These are phyloP conservation scores for Colletotrichum sp. DNA, from an alignment of 2,329 filamentous ascomycete genomes.

Conservation along the genomic window DNA sequence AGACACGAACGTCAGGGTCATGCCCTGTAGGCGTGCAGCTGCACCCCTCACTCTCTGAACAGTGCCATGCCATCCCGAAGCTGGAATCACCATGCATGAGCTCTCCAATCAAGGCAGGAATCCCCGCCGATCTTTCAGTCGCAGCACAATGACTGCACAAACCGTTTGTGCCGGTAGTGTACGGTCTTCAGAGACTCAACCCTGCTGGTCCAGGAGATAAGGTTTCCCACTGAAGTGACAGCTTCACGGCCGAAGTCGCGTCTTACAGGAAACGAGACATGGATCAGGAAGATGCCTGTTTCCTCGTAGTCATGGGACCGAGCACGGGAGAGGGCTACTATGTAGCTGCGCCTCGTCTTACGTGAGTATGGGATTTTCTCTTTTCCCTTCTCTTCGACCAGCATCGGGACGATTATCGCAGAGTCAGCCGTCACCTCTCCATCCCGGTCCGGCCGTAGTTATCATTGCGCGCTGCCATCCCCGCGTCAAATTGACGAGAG, in stretches of 20 bases:
- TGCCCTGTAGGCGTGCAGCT: conserved; percentile 8
- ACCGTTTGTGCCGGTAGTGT: background rate
- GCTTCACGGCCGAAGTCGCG: conserved; percentile 3
- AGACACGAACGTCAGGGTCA: conserved; percentile 8
- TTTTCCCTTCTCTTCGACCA: background rate
- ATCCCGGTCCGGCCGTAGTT: background rate
- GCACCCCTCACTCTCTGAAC: conserved; percentile 11
- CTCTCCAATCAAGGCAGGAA: background rate
- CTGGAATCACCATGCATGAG: conserved; percentile 12
- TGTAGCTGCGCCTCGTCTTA: conserved; percentile 9
- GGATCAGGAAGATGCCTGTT: conserved; percentile 3
- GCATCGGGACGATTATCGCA: background rate
- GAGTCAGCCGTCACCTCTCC: background rate
- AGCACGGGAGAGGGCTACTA: background rate
- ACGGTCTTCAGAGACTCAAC: background rate
- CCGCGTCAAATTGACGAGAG: background rate
- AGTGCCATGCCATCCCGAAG: conserved; percentile 14
- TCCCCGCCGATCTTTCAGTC: background rate
- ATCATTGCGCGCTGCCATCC: background rate
- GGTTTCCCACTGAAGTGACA: conserved; percentile 17
- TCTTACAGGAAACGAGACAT: background rate
- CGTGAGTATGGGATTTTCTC: conserved; percentile 9
- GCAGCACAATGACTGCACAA: conserved; percentile 7
- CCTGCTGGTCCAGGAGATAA: conserved; percentile 16
- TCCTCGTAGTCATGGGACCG: background rate